Conservation (phyloP, 768 basidiomycete species). For the Tephrocybe rancida region DNA sequence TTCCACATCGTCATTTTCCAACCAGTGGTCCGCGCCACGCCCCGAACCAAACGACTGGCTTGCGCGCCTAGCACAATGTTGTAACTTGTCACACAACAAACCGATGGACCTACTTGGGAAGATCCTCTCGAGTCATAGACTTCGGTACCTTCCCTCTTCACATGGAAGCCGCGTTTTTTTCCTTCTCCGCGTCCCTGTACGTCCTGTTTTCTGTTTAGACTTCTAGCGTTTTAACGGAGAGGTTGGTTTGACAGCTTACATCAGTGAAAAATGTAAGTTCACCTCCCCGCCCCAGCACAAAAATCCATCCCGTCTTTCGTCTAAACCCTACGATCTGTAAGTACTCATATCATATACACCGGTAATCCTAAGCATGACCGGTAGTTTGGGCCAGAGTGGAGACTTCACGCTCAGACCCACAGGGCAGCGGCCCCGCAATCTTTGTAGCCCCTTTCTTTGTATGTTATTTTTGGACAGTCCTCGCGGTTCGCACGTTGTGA, state of each 20-base stretch:
- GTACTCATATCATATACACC: too few relatives aligned
- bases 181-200: background rate
- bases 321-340: too few relatives aligned
- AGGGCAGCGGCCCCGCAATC: background rate
- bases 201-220: background rate
- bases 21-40: background rate
- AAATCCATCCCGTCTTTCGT: too few relatives aligned
- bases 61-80: background rate
- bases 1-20: background rate
- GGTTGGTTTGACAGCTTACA: background rate
- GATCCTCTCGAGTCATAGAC: too few relatives aligned
- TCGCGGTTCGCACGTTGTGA: conserved; percentile 1
- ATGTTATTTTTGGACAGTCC: background rate
- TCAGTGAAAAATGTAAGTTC: too few relatives aligned
- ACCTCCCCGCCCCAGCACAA: too few relatives aligned
- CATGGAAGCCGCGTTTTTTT: background rate
- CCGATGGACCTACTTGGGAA: too few relatives aligned
- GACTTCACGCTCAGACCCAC: background rate
- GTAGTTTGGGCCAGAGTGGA: too few relatives aligned
- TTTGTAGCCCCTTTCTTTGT: background rate
- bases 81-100: background rate
- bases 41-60: background rate
- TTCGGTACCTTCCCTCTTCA: too few relatives aligned
- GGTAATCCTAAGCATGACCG: too few relatives aligned
- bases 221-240: background rate